phyloP scores from a whole-genome alignment of 2,329 filamentous ascomycete genomes.

The Fusarium denticulatum region DNA sequence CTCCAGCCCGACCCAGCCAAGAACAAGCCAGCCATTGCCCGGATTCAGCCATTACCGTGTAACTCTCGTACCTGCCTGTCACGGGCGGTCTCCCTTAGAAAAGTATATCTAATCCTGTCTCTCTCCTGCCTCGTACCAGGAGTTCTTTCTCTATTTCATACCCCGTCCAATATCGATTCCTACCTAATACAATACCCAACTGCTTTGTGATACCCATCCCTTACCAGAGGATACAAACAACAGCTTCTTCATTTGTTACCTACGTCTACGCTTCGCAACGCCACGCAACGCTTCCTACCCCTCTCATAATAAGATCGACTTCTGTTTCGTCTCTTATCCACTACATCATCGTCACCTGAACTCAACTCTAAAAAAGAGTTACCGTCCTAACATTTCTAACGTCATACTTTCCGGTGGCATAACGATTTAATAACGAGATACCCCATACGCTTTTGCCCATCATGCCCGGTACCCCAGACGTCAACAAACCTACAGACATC shows the following conservation, averaged over 20 bases:
- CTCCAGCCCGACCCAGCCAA: constrained; percentile 7
- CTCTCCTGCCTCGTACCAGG: constrained; percentile 8
- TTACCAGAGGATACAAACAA: constrained; percentile 34
- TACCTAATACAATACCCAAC: constrained; percentile 34
- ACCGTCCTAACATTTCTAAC: not conserved
- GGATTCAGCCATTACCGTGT: constrained; percentile 34
- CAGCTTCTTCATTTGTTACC: constrained; percentile 24
- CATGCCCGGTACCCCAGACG: constrained; percentile 56
- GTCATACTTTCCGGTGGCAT: constrained; percentile 7
- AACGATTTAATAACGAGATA: constrained; percentile 31
- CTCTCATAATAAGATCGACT: constrained; percentile 19
- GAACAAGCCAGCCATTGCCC: constrained; percentile 5
- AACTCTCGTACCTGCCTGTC: constrained; percentile 34
- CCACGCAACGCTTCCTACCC: not conserved
- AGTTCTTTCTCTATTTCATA: constrained; percentile 19
- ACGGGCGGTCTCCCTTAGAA: constrained; percentile 13
- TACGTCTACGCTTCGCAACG: constrained; percentile 4
- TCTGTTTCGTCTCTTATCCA: constrained; percentile 7
- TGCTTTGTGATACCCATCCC: constrained; percentile 48
- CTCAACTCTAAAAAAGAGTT: constrained; percentile 12
- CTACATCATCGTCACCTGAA: not conserved
- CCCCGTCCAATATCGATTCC: constrained; percentile 15
- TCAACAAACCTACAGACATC: constrained; percentile 78
- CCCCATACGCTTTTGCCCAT: constrained; percentile 28
- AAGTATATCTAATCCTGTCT: constrained; percentile 44